Evolutionary conservation across 202 grass and related monocot genomes (phyloP).

Genomic region (Zoysia matrella): DNA sequence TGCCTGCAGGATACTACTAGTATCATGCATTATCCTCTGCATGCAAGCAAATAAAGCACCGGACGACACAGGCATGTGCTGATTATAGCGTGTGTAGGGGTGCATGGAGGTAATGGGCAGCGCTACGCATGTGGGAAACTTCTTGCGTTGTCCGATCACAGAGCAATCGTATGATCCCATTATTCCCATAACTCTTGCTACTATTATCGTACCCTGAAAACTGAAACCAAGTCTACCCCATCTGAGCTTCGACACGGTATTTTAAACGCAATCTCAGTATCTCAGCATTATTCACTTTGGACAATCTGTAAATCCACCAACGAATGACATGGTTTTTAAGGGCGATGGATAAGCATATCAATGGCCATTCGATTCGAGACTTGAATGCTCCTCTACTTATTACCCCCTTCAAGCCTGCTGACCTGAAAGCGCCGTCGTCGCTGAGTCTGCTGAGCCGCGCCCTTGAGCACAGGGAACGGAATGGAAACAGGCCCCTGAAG

Average conservation of each 20-base stretch:
- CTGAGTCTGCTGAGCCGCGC: background rate
- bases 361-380: background rate
- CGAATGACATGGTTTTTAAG: no score
- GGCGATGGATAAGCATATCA: no score
- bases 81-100: constrained; percentile 9
- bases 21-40: background rate
- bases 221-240: no score
- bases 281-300: no score
- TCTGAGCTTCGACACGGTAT: no score
- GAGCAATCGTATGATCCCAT: no score
- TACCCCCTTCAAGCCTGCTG: background rate
- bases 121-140: constrained; percentile 27
- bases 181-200: no score
- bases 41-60: background rate
- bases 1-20: background rate
- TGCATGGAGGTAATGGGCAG: constrained; percentile 13
- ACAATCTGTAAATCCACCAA: no score
- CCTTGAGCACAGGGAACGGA: background rate
- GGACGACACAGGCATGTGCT: constrained; percentile 50
- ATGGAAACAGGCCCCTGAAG: background rate
- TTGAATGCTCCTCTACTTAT: constrained; percentile 25
- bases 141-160: background rate
- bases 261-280: no score
- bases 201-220: no score
- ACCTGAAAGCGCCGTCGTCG: constrained; percentile 37